A percentile compares a stretch with the other conserved stretches of the same genome.
Evolutionary conservation across 495 filamentous ascomycete species (phyloP).

Genomic region (Talaromyces stipitatus): DNA sequence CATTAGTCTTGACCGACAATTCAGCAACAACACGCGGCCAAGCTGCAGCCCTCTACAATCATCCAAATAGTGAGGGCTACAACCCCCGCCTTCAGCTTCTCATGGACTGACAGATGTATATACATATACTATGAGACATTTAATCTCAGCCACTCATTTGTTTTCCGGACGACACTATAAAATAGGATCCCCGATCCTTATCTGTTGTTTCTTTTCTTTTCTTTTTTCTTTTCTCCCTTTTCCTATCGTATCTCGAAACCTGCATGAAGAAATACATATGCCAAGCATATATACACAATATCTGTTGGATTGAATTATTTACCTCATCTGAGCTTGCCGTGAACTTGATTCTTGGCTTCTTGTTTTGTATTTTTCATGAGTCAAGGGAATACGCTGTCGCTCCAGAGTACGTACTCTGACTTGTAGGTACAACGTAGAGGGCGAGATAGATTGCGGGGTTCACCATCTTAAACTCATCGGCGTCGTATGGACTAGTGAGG

Average conservation of each 20-base stretch:
- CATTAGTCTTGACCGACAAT: not conserved
- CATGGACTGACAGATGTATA: too few species aligned
- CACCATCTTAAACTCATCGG: not conserved
- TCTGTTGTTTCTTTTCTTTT: not conserved
- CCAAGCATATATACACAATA: too few species aligned
- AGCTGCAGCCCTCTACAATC: not conserved
- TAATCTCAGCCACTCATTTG: conserved; percentile 3
- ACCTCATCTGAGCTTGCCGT: not conserved
- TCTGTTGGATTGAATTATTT: too few species aligned
- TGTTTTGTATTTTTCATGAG: not conserved
- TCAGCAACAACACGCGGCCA: not conserved
- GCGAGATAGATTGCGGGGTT: not conserved
- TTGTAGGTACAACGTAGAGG: not conserved
- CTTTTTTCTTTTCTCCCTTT: not conserved
- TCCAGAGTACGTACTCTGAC: too few species aligned
- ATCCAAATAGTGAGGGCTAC: too few species aligned
- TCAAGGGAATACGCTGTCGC: not conserved
- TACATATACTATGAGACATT: conserved; percentile 8
- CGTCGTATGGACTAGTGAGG: not conserved
- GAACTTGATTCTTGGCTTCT: not conserved
- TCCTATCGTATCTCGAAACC: not conserved
- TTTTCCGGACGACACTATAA: too few species aligned
- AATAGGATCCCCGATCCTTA: too few species aligned
- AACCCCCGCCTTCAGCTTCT: not conserved
- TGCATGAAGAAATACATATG: not conserved